Conservation (phyloP, 2,329 filamentous ascomycete species). For the Pseudonectria buxi region DNA sequence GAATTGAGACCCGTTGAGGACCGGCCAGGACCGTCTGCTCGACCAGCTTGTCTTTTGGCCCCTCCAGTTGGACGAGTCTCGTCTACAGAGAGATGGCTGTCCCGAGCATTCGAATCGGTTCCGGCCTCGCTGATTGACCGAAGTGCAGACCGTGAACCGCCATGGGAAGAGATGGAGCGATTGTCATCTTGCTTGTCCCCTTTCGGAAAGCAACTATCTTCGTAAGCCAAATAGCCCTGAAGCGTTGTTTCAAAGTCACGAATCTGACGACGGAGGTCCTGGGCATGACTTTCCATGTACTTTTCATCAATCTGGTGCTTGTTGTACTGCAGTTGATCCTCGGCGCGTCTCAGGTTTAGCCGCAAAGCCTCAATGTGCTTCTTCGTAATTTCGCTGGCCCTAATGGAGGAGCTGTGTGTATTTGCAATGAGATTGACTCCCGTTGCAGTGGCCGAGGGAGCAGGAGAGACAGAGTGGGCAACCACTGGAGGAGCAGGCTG, state of each 20-base stretch:
- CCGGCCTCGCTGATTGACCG: constrained; percentile 9
- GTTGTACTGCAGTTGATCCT: constrained; percentile 55
- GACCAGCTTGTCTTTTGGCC: constrained; percentile 5
- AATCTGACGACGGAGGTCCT: constrained; percentile 39
- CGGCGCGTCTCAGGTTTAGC: constrained; percentile 46
- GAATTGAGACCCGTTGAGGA: constrained; percentile 21
- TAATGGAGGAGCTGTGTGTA: constrained; percentile 52
- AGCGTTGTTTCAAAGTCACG: constrained; percentile 43
- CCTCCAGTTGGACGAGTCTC: constrained; percentile 7
- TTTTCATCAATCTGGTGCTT: constrained; percentile 56
- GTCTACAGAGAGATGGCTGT: constrained; percentile 2
- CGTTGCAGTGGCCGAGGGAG: neutral
- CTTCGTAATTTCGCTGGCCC: constrained; percentile 53
- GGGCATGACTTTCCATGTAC: constrained; percentile 38
- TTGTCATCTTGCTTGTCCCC: constrained; percentile 19
- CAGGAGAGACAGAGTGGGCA: constrained; percentile 3
- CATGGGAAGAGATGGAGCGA: constrained; percentile 11
- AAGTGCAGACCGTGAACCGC: constrained; percentile 6
- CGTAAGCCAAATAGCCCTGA: constrained; percentile 38
- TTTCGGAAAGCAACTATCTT: constrained; percentile 37
- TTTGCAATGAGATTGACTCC: constrained; percentile 13
- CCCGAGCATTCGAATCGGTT: constrained; percentile 5
- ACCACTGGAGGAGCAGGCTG: constrained; percentile 10
- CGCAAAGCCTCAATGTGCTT: constrained; percentile 49
- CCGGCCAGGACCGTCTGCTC: constrained; percentile 11